Base-by-base conservation (phyloP, 768 basidiomycete species). In the Daedalea quercina region DNA sequence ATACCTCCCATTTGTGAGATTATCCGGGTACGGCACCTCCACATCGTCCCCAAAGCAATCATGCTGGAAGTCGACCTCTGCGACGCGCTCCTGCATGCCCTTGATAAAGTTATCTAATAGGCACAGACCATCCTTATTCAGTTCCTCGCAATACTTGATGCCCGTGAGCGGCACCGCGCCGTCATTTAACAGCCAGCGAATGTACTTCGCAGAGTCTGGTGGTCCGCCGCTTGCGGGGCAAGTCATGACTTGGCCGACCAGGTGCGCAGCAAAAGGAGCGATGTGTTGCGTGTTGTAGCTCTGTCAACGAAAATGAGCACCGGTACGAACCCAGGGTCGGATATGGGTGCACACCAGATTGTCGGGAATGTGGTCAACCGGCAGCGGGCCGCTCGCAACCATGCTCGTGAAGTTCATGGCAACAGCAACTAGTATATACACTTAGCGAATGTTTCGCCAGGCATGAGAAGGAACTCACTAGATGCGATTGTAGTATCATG, bases 111-210 rank as follows among this genome's bases (percentile, higher is more conserved):
- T 62, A n/a, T 58, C 66, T 2, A 77, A 50, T 0, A 60, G 53
- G 57, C 77, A 80, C 42, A 75, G 56, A 1, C 78, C 76, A 19
- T 76, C 67, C 31, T 67, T 64, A 59, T 76, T 65, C 13, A 63
- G 58, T 9, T 47, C 37, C 1, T 41, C 60, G 63, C 78, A 80
- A 9, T 73, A 74, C 0, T 65, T 54, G 44, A 79, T 64, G 15
- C 72, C 69, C 1, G 73, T 74, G 12, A 78, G 64, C 9, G 77
- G 78, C 1, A 78, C 64, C 3, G 73, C 68, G 1, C 67, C 77
- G 58, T 80, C 79, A 59, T 80, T 80, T 23, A 77, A 65, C 44
- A 77, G 67, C 63, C 73, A 70, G 17, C 77, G 65, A 53, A 78
- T 71, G 56, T 51, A 60, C 31, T 52, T 52, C 25, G 54, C 40